Evolutionary conservation across 2,329 filamentous ascomycete species (phyloP).

Genomic region (Aureobasidium uvarum): DNA sequence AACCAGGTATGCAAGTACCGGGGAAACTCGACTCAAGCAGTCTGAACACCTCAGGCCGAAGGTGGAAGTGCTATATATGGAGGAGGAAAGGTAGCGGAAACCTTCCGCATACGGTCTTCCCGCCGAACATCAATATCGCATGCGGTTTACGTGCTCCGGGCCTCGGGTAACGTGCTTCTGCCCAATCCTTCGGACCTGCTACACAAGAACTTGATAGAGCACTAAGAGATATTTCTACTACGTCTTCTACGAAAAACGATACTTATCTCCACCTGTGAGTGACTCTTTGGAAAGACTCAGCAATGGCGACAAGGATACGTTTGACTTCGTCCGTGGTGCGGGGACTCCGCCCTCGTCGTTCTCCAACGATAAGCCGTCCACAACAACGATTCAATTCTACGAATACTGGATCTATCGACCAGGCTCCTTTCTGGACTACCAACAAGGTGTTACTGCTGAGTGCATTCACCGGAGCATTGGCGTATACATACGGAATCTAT

Average conservation of each 20-base stretch:
- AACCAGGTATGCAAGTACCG: neutral
- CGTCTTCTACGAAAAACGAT: neutral
- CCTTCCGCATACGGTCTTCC: neutral
- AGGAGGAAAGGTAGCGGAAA: neutral
- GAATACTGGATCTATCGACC: neutral
- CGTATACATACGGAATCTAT: slow-evolving; percentile 52
- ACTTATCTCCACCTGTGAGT: neutral
- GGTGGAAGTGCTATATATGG: neutral
- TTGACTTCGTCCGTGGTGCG: slow-evolving; percentile 3
- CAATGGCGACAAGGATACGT: slow-evolving; percentile 1
- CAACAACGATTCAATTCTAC: slow-evolving; percentile 18
- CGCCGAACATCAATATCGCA: neutral
- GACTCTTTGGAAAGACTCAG: neutral
- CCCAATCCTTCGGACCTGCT: neutral
- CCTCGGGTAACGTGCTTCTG: slow-evolving; percentile 13
- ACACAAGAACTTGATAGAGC: no score
- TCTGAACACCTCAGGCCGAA: neutral
- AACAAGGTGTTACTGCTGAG: slow-evolving; percentile 50
- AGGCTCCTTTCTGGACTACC: slow-evolving; percentile 47
- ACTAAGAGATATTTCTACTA: neutral
- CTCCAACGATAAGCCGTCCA: neutral
- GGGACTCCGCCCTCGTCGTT: slow-evolving; percentile 18
- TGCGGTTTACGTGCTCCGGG: slow-evolving; percentile 13
- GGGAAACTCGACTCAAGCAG: neutral
- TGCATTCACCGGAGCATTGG: slow-evolving; percentile 51